A percentile compares a stretch with the other conserved stretches of the same genome.
Conservation (phyloP, 371 early-diverging fungal genomes). For the Mucor circinelloides region DNA sequence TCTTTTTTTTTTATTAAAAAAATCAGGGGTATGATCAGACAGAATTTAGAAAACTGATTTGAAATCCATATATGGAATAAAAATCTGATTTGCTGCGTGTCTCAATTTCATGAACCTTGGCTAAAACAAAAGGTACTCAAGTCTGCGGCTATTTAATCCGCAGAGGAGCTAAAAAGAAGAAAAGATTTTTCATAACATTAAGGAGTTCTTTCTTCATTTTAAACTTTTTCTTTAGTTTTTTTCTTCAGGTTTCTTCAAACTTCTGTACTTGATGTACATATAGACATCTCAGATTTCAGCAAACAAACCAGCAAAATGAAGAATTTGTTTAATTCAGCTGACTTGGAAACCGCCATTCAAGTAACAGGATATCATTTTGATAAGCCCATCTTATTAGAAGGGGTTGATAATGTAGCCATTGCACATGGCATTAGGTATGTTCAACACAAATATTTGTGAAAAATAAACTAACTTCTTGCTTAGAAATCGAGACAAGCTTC, state of each 20-base stretch:
- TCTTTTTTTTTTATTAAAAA: too few species aligned
- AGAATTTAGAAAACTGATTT: background rate
- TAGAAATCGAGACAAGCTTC: slow-evolving; percentile 41
- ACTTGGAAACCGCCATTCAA: slow-evolving; percentile 2
- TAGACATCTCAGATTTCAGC: background rate
- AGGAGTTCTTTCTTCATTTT: background rate
- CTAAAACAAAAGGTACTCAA: background rate
- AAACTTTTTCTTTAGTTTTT: background rate
- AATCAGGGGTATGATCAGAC: background rate
- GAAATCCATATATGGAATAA: background rate
- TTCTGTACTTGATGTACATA: background rate
- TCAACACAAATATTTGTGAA: background rate
- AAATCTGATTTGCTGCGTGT: background rate
- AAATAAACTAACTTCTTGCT: background rate
- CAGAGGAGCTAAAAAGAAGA: background rate
- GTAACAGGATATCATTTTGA: slow-evolving; percentile 39
- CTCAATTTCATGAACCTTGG: background rate
- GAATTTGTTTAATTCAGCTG: background rate
- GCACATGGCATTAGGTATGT: slow-evolving; percentile 44
- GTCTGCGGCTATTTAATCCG: background rate
- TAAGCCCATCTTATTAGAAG: slow-evolving; percentile 29
- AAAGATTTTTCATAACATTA: background rate
- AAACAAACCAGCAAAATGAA: background rate
- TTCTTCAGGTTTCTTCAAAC: background rate
- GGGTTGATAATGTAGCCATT: slow-evolving; percentile 38